These are phyloP conservation scores for Fraxinus velutina DNA, from an alignment of 305 asterid genomes.

Conservation along the genomic window DNA sequence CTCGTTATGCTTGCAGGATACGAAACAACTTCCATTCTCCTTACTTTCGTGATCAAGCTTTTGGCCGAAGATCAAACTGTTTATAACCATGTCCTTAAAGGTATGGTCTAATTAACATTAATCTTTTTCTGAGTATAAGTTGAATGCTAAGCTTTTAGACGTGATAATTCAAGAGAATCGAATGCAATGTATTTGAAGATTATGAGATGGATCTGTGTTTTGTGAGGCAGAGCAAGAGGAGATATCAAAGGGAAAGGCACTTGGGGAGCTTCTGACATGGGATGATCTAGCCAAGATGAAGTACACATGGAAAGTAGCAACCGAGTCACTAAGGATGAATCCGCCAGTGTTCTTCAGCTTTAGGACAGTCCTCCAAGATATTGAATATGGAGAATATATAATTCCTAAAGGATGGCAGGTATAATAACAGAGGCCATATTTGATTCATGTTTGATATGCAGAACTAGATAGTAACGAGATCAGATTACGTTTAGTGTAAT, in stretches of 20 bases:
- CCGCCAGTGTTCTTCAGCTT: conserved; percentile 20
- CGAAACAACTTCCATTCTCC: conserved; percentile 30
- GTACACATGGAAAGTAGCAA: conserved; percentile 36
- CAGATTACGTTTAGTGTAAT: not conserved
- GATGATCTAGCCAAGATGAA: conserved; percentile 33
- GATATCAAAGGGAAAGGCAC: conserved; percentile 22
- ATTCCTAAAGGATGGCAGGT: conserved; percentile 26
- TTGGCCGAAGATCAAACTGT: conserved; percentile 26
- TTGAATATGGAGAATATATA: conserved; percentile 22
- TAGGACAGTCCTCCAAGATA: conserved; percentile 20
- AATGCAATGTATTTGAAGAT: not conserved
- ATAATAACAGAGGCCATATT: not conserved
- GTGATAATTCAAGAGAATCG: not conserved
- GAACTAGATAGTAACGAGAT: not conserved
- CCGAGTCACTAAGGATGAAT: conserved; percentile 23
- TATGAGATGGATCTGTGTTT: not conserved
- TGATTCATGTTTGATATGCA: not conserved
- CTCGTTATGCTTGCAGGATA: conserved; percentile 11
- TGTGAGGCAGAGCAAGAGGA: conserved; percentile 26
- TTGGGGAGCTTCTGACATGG: conserved; percentile 19
- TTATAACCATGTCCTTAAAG: conserved; percentile 13
- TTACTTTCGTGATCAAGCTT: conserved; percentile 31
- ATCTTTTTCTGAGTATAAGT: not conserved
- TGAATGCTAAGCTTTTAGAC: not conserved
- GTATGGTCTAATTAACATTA: not conserved